Evolutionary conservation across 352 stramenopile genomes (phyloP), one percentile per base, ranked within the genome.

Genomic region (Phytophthora sansomeana): DNA sequence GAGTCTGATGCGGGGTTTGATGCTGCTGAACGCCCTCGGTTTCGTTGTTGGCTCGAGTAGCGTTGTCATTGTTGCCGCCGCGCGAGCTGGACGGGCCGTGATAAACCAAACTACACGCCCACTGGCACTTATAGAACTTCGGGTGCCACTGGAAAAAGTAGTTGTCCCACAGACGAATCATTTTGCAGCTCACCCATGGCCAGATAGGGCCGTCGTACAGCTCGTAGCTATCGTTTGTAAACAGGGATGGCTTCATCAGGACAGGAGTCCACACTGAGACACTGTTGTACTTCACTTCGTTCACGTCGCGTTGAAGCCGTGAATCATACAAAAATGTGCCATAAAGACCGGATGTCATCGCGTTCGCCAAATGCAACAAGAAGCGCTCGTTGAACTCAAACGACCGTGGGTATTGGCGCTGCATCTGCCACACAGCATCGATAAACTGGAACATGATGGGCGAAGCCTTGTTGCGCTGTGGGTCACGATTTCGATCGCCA

Each of bases 371-470:
- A 46, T 95, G 85, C 26, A 97, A 56, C 38, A 97, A 67, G 61
- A 94, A 95, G 7, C 70, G 69, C 54, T 95, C 87, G 68, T 93
- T 91, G 58, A 97, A 97, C 64, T 97, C 87, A 42, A 97, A 97
- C 16, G 88, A 81, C 10, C 74, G 69, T 1, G 86, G 82, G 72
- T 92, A 94, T 67, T 96, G 88, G 16, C 83, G 78, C 56, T 87
- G 69, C 32, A 97, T 87, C 58, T 97, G 89, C 81, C 85, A 95
- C 41, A 96, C 85, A 0, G 77, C 79, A 33, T 97, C 88, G 43
- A 96, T 69, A 52, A 97, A 96, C 55, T 97, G 89, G 41, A 96
- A 77, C 77, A 97, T 92, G 46, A 97, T 77, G 6, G 89, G 89
- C 30, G 86, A 96, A 28, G 78, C 83, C 69, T 96, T 92, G 72